Base-by-base conservation (phyloP, 1,284 basidiomycete genomes). In the Rhodotorula sp. region DNA sequence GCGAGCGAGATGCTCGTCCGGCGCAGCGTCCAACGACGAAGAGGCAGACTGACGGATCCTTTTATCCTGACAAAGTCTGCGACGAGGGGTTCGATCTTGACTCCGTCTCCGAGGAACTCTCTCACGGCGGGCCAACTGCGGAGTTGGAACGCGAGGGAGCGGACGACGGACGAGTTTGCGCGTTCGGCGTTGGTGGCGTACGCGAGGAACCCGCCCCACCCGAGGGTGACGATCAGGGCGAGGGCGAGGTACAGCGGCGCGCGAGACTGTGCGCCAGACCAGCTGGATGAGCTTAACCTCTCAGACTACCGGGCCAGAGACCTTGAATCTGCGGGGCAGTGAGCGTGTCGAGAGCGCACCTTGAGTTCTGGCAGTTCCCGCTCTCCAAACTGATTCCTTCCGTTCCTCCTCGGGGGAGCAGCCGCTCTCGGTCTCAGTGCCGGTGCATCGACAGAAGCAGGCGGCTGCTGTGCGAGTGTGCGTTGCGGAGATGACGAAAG, bases 141-240 rank as follows among this genome's bases (percentile, higher is more conserved):
- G 21, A 75, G 46, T 62, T 77, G 76, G 67, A 77, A 77, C 43
- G 64, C 47, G 18, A 75, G 58, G 16, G 65, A 68, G 31, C 71
- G 31, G 1, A 77, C 71, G 61, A 77, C 73, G 47, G 71, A 71
- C 64, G 69, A 71, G 63, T 75, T 75, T 57, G 76, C 69, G 23
- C 74, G 68, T 62, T 77, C 76, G 56, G 64, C 68, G 71, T 77
- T 75, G 47, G 76, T 75, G 20, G 76, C 76, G 66, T 77, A 77
- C 2, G 59, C 72, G 52, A 77, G 65, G 76, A 77, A 77, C 2
- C 46, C 46, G 10, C 69, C 74, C 76, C 76, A 77, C 1, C 60
- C 59, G 26, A 65, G 43, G 31, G 71, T 67, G 0, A 73, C 61
- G 29, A 68, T 12, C 59, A 65, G 29, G 20, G 69, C 71, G 56